These are phyloP conservation scores for Tephrocybe sp. DNA, from an alignment of 768 basidiomycete genomes.

Conservation along the genomic window DNA sequence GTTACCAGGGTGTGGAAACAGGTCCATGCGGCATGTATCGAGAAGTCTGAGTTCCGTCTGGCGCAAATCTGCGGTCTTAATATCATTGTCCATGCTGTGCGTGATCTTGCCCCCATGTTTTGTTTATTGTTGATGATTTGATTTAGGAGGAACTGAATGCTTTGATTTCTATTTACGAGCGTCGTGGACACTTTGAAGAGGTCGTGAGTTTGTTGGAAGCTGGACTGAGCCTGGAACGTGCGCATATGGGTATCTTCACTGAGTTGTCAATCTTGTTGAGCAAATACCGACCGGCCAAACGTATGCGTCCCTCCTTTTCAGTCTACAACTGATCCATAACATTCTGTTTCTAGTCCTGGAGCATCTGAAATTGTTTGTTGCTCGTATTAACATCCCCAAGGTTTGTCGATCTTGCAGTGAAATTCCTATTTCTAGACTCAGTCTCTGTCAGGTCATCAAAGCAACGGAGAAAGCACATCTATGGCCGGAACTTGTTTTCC, in stretches of 20 bases:
- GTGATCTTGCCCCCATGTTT: constrained; percentile 12
- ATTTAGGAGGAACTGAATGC: constrained; percentile 73
- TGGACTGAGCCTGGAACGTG: constrained; percentile 93
- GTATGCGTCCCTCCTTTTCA: constrained; percentile 44
- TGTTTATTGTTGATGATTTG: constrained; percentile 10
- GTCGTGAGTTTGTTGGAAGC: constrained; percentile 90
- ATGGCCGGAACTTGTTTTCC: constrained; percentile 97
- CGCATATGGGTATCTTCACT: constrained; percentile 99
- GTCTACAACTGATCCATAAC: constrained; percentile 2
- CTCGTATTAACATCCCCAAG: constrained; percentile 98
- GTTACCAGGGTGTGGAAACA: constrained; percentile 94
- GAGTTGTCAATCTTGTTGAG: constrained; percentile 90
- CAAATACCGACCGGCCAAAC: constrained; percentile 92
- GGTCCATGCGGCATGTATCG: constrained; percentile 97
- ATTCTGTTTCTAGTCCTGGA: constrained; percentile 80
- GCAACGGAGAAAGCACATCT: constrained; percentile 95
- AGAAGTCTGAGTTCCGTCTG: constrained; percentile 95
- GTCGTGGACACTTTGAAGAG: constrained; percentile 92
- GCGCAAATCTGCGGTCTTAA: constrained; percentile 99
- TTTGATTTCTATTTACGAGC: constrained; percentile 83
- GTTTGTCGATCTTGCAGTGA: constrained; percentile 23
- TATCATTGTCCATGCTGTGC: constrained; percentile 88
- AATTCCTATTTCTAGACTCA: background rate
- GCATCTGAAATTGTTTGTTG: constrained; percentile 93
- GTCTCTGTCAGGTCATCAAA: constrained; percentile 72